Base-by-base conservation (phyloP, 805 yeast species). In the Starmerella kuoi region DNA sequence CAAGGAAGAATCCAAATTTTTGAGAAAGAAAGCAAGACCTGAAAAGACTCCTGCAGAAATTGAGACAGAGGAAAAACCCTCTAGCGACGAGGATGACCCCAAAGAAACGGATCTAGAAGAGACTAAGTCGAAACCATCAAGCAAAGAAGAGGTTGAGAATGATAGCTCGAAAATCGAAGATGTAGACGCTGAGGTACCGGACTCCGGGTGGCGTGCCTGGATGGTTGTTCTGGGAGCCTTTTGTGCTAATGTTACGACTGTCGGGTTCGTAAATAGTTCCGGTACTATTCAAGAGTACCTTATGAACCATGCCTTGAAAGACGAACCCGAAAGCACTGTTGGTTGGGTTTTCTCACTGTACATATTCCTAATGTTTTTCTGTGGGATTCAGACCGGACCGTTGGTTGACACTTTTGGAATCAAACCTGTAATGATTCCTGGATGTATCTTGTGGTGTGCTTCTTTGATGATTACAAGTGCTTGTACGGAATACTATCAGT, bases 241-340 rank as follows among this genome's bases (percentile, higher is more conserved):
- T 48, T 56, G 73, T 32, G 81, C 82, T 2, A 59, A 74, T 45
- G 56, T 72, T 4, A 69, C 72, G 23, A 65, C 72, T 4, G 71
- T 78, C 54, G 91, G 91, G 1, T 50, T 79, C 26, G 65, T 76
- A 60, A 79, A 78, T 55, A 59, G 80, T 0, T 65, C 72, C 11
- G 86, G 86, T 43, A 77, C 77, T 0, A 64, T 79, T 28, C 83
- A 79, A 55, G 73, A 82, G 0, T 77, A 73, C 52, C 66, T 79
- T 1, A 58, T 73, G 4, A 59, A 60, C 9, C 61, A 79, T 40
- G 52, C 54, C 2, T 49, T 64, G 19, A 5, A 8, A 19, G n/a
- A 26, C 14, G 58, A 65, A 8, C 57, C 69, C 3, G 66, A 74
- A 5, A 66, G 77, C 6, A 59, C 72, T 3, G 64, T 77, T 3